Evolutionary conservation across 805 yeast species (phyloP), one percentile per base, ranked within the genome.

Genomic region (Barnettozyma vustinii): DNA sequence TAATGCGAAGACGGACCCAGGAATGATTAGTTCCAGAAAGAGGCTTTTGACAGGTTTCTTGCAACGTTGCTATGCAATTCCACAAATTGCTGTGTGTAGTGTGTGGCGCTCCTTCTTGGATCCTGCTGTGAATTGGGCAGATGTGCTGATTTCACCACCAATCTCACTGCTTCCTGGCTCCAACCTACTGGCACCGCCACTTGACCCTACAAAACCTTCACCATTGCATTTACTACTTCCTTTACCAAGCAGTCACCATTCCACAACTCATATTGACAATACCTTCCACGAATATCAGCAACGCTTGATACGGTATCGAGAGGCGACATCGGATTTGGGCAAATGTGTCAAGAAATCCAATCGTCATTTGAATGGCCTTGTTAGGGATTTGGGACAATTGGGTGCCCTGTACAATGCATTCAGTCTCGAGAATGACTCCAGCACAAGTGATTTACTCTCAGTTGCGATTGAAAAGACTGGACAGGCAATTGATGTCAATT

Each of bases 101-200:
- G 80, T 86, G 20, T 87, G 90, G 59, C 75, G 80, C 37, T 80
- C 84, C 60, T 94, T 94, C 60, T 65, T 94, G 49, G 94, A 90
- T 61, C 96, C 98, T 7, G 84, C 84, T 52, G 80, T 87, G 12
- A 77, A 79, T 55, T 94, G 97, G 92, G 72, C 76, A 21, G 96
- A 91, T 60, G 96, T 80, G 2, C 59, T 84, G 44, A 68, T 67
- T 42, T 63, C 78, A 3, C 81, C 84, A 13, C 84, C 81, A 3
- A 72, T 83, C 16, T 67, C 76, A 4, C 66, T 70, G 12, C 64
- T 85, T 46, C 80, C 89, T 41, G 59, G 72, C 55, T 63, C 79
- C 62, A 67, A 76, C 54, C 57, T 85, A 45, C 66, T 77, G 54
- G 80, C 80, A 4, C 84, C 88, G 4, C 88, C 90, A 1, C 60